Conservation (phyloP, 2,329 filamentous ascomycete species). For the Plenodomus lindquistii region DNA sequence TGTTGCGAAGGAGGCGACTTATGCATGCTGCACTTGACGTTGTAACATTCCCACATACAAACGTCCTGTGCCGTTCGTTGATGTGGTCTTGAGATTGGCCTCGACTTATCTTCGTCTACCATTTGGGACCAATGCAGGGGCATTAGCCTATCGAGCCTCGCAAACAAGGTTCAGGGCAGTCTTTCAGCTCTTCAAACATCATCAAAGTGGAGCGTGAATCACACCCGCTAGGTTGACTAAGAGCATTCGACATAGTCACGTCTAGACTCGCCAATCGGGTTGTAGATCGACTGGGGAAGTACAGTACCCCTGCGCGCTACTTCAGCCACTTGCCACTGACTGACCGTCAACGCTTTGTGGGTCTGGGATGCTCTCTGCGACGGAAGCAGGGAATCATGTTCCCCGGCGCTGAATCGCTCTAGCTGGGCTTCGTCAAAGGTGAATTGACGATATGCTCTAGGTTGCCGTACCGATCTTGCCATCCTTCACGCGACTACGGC, state of each 20-base stretch:
- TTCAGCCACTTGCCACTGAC: slow-evolving; percentile 32
- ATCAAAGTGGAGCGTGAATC: slow-evolving; percentile 20
- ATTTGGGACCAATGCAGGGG: slow-evolving; percentile 14
- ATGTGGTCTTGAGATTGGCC: not conserved
- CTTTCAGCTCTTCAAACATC: slow-evolving; percentile 10
- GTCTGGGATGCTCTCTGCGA: slow-evolving; percentile 21
- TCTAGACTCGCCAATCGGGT: slow-evolving; percentile 39
- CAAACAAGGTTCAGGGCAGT: slow-evolving; percentile 4
- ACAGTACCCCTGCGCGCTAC: slow-evolving; percentile 26
- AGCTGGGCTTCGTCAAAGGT: slow-evolving; percentile 20
- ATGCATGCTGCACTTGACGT: no score
- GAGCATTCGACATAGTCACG: slow-evolving; percentile 14
- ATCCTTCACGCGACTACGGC: slow-evolving; percentile 41
- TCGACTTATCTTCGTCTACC: not conserved
- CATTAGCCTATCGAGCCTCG: slow-evolving; percentile 5
- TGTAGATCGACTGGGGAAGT: slow-evolving; percentile 29
- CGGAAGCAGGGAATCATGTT: slow-evolving; percentile 38
- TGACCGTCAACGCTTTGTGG: slow-evolving; percentile 24
- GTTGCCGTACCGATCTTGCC: slow-evolving; percentile 18
- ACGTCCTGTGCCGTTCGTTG: not conserved
- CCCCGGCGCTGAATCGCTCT: slow-evolving; percentile 33
- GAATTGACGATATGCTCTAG: slow-evolving; percentile 19
- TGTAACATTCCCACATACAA: no score
- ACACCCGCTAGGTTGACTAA: not conserved
- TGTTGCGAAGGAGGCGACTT: no score